phyloP scores from a whole-genome alignment of 495 filamentous ascomycete species.

The Aspergillus nidulans region DNA sequence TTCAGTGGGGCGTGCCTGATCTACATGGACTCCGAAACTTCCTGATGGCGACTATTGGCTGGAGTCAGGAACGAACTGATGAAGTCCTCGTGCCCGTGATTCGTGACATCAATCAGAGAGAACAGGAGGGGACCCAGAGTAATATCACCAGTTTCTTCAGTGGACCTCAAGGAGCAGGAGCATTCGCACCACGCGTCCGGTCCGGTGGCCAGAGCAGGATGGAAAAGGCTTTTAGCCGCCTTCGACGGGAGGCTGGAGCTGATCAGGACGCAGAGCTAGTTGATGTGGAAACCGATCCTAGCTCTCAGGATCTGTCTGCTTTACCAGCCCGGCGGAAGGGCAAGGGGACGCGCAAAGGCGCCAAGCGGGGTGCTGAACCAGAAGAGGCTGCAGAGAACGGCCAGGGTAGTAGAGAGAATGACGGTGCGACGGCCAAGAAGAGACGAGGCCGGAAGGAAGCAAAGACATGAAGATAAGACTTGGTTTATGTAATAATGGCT shows the following conservation, averaged over 20 bases:
- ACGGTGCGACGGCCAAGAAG: constrained; percentile 15
- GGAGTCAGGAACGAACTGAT: constrained; percentile 85
- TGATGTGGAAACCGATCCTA: neutral
- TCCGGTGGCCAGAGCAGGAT: constrained; percentile 66
- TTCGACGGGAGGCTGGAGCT: constrained; percentile 53
- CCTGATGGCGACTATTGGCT: constrained; percentile 90
- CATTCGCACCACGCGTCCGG: constrained; percentile 72
- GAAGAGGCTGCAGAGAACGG: neutral
- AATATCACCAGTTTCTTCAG: constrained; percentile 92
- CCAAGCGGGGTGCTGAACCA: constrained; percentile 15
- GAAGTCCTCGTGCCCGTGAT: constrained; percentile 94
- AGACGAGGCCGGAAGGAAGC: neutral
- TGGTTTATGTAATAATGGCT: neutral
- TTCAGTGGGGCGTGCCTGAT: constrained; percentile 95
- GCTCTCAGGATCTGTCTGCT: neutral
- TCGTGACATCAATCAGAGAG: constrained; percentile 83
- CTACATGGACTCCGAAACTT: constrained; percentile 79
- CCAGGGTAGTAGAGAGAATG: neutral
- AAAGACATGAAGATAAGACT: neutral
- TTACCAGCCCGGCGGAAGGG: constrained; percentile 6
- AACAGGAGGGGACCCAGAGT: constrained; percentile 83
- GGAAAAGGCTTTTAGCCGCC: constrained; percentile 70
- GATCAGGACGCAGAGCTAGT: neutral
- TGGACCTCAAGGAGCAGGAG: constrained; percentile 58
- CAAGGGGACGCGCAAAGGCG: constrained; percentile 17